phyloP scores from a whole-genome alignment of 2,329 filamentous ascomycete genomes.

The Pseudogymnoascus sp. region DNA sequence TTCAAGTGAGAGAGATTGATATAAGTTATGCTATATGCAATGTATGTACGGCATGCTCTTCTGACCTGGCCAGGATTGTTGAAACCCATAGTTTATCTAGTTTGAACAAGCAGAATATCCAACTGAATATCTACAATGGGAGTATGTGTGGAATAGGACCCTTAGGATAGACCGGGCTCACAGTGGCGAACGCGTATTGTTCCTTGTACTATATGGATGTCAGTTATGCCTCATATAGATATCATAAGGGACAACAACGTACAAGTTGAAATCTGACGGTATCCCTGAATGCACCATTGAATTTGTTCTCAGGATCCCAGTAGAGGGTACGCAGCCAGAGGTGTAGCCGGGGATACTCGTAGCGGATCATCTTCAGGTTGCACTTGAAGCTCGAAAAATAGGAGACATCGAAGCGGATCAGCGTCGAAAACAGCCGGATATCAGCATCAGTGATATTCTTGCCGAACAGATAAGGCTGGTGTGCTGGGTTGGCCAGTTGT shows the following conservation, averaged over 20 bases:
- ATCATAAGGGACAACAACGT: background rate
- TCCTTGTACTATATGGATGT: background rate
- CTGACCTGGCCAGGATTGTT: background rate
- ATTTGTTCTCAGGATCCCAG: conserved; percentile 45
- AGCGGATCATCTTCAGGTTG: conserved; percentile 52
- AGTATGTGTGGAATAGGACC: background rate
- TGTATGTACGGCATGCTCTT: background rate
- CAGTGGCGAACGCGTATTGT: background rate
- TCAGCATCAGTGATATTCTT: conserved; percentile 59
- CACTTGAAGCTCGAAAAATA: conserved; percentile 58
- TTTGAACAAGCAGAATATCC: background rate
- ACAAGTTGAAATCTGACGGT: conserved; percentile 53
- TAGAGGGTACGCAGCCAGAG: conserved; percentile 61
- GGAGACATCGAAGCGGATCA: conserved; percentile 57
- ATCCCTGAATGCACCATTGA: conserved; percentile 52
- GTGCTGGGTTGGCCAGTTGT: conserved; percentile 39
- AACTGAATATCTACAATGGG: background rate
- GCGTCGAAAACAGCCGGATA: conserved; percentile 57
- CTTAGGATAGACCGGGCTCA: background rate
- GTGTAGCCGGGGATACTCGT: conserved; percentile 59
- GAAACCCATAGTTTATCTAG: background rate
- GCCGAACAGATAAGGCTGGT: conserved; percentile 54
- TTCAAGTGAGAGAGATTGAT: background rate
- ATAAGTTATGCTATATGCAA: background rate
- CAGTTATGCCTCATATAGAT: background rate